Conservation (phyloP, 768 basidiomycete genomes). For the Termitomyces sp. region DNA sequence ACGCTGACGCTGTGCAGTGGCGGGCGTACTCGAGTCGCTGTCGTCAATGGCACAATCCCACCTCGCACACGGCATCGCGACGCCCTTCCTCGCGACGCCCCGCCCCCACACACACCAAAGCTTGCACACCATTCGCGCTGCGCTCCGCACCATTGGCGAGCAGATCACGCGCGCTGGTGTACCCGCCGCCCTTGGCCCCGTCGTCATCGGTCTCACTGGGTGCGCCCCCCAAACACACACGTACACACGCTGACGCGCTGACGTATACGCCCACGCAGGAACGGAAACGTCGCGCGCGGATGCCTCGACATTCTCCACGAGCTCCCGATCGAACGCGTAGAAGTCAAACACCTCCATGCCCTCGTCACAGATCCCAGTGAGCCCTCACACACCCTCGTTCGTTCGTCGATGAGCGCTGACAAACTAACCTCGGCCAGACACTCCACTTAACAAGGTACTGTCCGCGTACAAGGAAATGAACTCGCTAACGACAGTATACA, state of each 20-base stretch:
- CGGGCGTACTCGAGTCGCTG: neutral
- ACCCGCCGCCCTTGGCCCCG: neutral
- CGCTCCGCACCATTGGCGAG: neutral
- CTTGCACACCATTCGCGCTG: neutral
- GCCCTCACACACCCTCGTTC: no score
- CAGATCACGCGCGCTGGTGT: neutral
- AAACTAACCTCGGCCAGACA: no score
- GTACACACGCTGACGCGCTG: neutral
- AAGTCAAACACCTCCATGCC: neutral
- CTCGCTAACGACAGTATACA: constrained; percentile 15
- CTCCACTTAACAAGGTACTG: neutral
- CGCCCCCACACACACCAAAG: neutral
- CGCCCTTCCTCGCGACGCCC: neutral
- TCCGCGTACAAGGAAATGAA: no score
- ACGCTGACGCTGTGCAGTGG: neutral
- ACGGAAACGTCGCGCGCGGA: neutral
- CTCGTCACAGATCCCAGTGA: neutral
- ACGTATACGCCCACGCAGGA: neutral
- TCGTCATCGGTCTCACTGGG: neutral
- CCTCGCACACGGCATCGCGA: neutral
- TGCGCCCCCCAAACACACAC: neutral
- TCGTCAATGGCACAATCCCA: neutral
- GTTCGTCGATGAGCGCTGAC: no score
- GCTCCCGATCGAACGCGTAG: neutral
- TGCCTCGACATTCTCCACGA: neutral